Conservation (phyloP, 306 rosid species). For the Purshia tridentata region DNA sequence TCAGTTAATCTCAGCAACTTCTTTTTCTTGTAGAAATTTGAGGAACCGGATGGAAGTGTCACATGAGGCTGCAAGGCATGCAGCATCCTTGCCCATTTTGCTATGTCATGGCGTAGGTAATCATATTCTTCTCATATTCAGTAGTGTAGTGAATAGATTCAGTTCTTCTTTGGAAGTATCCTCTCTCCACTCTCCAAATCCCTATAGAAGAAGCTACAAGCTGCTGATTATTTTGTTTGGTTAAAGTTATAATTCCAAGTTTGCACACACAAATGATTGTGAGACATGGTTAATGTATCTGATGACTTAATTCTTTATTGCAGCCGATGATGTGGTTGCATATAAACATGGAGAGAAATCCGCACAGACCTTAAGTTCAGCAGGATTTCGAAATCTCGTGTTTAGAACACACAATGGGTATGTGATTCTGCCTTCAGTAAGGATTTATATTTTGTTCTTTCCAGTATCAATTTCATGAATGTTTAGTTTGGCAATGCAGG, state of each 20-base stretch:
- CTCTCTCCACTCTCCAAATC: background rate
- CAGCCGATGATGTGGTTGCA: slow-evolving; percentile 88
- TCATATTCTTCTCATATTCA: slow-evolving; percentile 21
- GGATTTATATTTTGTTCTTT: slow-evolving; percentile 7
- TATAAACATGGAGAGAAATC: slow-evolving; percentile 74
- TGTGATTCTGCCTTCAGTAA: slow-evolving; percentile 12
- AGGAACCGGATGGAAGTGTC: slow-evolving; percentile 59
- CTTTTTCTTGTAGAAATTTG: slow-evolving; percentile 52
- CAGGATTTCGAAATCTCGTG: slow-evolving; percentile 79
- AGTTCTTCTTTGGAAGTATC: background rate
- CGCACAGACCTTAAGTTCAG: slow-evolving; percentile 62
- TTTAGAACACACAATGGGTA: slow-evolving; percentile 84
- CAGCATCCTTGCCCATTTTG: slow-evolving; percentile 73
- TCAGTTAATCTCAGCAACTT: slow-evolving; percentile 18
- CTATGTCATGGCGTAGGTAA: slow-evolving; percentile 87
- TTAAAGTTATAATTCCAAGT: background rate
- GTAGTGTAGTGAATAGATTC: slow-evolving; percentile 15
- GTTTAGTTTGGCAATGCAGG: slow-evolving; percentile 44
- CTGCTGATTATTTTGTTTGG: background rate
- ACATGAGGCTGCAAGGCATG: slow-evolving; percentile 67
- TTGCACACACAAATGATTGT: background rate
- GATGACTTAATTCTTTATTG: slow-evolving; percentile 21
- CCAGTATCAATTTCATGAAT: slow-evolving; percentile 11
- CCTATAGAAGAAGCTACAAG: background rate
- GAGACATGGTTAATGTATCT: background rate